Percentiles rank a stretch among this genome's conserved stretches.
Conservation (phyloP, 2,329 filamentous ascomycete species). For the Periconia digitata region DNA sequence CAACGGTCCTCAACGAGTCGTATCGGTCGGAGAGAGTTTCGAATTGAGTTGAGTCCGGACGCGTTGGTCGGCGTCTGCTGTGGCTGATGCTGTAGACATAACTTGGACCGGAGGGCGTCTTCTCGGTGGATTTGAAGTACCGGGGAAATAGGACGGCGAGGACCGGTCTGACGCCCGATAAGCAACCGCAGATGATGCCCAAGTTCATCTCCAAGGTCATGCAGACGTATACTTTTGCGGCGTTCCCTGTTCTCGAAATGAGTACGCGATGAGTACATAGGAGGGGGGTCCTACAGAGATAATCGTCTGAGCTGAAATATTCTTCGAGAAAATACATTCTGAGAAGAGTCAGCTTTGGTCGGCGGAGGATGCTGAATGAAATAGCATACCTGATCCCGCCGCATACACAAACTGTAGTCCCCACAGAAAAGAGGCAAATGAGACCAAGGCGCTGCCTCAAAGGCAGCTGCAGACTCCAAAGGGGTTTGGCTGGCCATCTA, state of each 20-base stretch:
- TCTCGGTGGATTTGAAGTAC: slow-evolving; percentile 17
- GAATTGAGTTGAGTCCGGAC: slow-evolving; percentile 17
- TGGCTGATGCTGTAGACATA: slow-evolving; percentile 3
- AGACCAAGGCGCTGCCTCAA: slow-evolving; percentile 30
- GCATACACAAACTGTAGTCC: slow-evolving; percentile 29
- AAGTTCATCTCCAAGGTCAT: slow-evolving; percentile 31
- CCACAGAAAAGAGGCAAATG: slow-evolving; percentile 27
- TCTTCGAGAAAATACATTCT: slow-evolving; percentile 32
- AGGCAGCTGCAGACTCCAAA: slow-evolving; percentile 31
- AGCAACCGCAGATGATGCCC: slow-evolving; percentile 34
- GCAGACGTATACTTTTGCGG: slow-evolving; percentile 21
- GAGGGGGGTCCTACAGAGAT: slow-evolving; percentile 20
- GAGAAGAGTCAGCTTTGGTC: neutral
- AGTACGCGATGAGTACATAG: too few relatives aligned
- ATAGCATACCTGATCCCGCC: slow-evolving; percentile 21
- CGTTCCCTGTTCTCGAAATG: slow-evolving; percentile 18
- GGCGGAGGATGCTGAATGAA: neutral
- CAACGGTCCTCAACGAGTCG: too few relatives aligned
- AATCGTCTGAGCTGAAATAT: slow-evolving; percentile 28
- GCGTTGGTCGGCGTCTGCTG: slow-evolving; percentile 6
- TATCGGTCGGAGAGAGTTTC: slow-evolving; percentile 15
- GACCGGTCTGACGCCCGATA: slow-evolving; percentile 35
- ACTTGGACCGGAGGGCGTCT: slow-evolving; percentile 7
- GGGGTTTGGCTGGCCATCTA: slow-evolving; percentile 28
- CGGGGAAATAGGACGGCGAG: slow-evolving; percentile 29